Conservation (phyloP, 768 basidiomycete species). For the Lentinula detonsa region DNA sequence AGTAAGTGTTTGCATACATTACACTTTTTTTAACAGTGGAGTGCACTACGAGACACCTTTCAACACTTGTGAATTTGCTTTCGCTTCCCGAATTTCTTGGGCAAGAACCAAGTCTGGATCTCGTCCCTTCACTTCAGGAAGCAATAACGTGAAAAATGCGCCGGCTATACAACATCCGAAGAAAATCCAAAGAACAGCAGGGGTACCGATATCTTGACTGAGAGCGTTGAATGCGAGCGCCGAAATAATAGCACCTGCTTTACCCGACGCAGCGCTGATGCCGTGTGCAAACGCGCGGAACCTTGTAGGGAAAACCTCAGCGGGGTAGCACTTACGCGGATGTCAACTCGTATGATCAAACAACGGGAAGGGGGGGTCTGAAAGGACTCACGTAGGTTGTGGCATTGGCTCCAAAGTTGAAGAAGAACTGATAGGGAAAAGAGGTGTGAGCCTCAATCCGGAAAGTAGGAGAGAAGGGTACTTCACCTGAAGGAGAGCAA, state of each 20-base stretch:
- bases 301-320: slow-evolving; percentile 75
- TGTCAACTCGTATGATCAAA: background rate
- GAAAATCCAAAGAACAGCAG: slow-evolving; percentile 70
- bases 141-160: slow-evolving; percentile 39
- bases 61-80: background rate
- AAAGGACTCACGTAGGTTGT: slow-evolving; percentile 42
- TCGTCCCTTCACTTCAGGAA: slow-evolving; percentile 44
- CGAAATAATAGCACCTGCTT: slow-evolving; percentile 72
- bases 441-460: background rate
- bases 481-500: slow-evolving; percentile 57
- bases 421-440: slow-evolving; percentile 49
- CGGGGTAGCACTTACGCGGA: slow-evolving; percentile 56
- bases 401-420: slow-evolving; percentile 77
- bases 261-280: slow-evolving; percentile 66
- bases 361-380: background rate
- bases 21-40: background rate
- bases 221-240: slow-evolving; percentile 69
- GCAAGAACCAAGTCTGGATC: slow-evolving; percentile 41
- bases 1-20: no score
- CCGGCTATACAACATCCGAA: slow-evolving; percentile 58
- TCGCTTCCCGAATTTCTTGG: slow-evolving; percentile 24
- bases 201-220: slow-evolving; percentile 54
- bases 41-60: background rate
- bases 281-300: slow-evolving; percentile 74
- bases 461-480: background rate